These are phyloP conservation scores for Aegilops speltoides DNA, from an alignment of 176 grass and related monocot genomes.

Conservation along the genomic window DNA sequence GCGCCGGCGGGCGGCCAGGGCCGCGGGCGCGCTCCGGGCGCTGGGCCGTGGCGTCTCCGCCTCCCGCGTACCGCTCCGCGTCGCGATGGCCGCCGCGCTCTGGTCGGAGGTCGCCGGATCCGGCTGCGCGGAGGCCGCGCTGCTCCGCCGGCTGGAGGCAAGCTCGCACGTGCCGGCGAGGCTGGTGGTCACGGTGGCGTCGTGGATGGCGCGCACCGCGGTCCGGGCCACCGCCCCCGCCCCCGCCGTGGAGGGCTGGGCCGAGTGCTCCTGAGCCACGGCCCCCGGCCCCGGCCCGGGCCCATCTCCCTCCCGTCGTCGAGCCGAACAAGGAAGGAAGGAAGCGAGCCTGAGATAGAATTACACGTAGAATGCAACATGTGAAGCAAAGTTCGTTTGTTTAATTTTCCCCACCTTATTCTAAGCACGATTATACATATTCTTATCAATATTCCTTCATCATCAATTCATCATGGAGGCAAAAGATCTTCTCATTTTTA, in stretches of 20 bases:
- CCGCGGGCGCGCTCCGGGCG: not conserved
- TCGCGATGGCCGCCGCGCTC: constrained; percentile 56
- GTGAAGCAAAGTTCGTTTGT: constrained; percentile 40
- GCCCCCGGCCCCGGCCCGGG: not conserved
- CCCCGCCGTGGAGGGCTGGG: constrained; percentile 56
- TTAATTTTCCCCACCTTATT: not conserved
- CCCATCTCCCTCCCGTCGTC: not conserved
- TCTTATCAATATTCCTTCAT: not conserved
- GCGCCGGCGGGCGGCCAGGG: constrained; percentile 13
- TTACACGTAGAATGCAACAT: not conserved
- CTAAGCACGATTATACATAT: not conserved
- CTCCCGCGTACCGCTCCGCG: constrained; percentile 31
- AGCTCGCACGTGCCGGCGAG: constrained; percentile 43
- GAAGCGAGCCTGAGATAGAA: not conserved
- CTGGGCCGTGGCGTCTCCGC: constrained; percentile 21
- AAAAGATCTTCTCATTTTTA: not conserved
- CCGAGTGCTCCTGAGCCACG: constrained; percentile 46
- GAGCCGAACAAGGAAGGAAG: not conserved
- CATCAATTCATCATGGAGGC: not conserved
- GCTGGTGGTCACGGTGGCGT: constrained; percentile 35
- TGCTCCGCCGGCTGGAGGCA: constrained; percentile 46
- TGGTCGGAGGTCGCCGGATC: constrained; percentile 26
- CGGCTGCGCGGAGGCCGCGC: not conserved
- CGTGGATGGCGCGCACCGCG: constrained; percentile 49
- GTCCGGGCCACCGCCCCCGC: not conserved